These are phyloP conservation scores for Phytopythium mirpurense DNA, from an alignment of 352 stramenopile species.

Conservation along the genomic window DNA sequence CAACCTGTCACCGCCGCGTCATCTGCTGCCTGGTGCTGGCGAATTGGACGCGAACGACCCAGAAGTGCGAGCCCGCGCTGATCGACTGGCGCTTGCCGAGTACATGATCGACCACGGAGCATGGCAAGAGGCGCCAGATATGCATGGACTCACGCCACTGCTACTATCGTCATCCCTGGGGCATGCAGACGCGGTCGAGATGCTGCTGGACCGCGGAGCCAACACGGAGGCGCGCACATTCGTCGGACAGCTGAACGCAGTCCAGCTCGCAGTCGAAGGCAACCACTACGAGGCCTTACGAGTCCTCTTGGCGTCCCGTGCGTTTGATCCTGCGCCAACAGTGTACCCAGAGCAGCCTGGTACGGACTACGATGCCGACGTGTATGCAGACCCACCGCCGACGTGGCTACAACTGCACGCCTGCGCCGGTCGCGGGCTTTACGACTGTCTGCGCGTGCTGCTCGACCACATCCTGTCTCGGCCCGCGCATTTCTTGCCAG, in stretches of 20 bases:
- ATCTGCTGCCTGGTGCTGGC: neutral
- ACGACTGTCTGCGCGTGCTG: slow-evolving; percentile 49
- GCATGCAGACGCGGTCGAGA: slow-evolving; percentile 54
- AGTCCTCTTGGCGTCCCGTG: slow-evolving; percentile 41
- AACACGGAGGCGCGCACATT: slow-evolving; percentile 40
- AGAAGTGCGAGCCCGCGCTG: slow-evolving; percentile 13
- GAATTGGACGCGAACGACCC: slow-evolving; percentile 7
- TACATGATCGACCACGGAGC: slow-evolving; percentile 88
- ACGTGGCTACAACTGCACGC: slow-evolving; percentile 58
- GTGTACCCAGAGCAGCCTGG: neutral
- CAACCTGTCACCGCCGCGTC: slow-evolving; percentile 27
- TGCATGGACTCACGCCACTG: slow-evolving; percentile 58
- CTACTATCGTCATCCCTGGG: slow-evolving; percentile 50
- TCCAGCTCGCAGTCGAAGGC: slow-evolving; percentile 51
- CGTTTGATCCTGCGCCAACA: slow-evolving; percentile 29
- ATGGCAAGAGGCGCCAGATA: slow-evolving; percentile 70
- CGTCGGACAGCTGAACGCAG: slow-evolving; percentile 33
- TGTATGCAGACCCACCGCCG: neutral
- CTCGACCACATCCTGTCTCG: slow-evolving; percentile 37
- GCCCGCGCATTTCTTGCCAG: slow-evolving; percentile 12
- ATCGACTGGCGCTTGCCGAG: slow-evolving; percentile 45
- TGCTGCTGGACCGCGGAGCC: slow-evolving; percentile 63
- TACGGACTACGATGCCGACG: neutral
- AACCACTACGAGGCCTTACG: slow-evolving; percentile 46
- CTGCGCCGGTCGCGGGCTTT: slow-evolving; percentile 48